Evolutionary conservation across 805 yeast species (phyloP).

Genomic region (Saccharomycopsis selenospora): DNA sequence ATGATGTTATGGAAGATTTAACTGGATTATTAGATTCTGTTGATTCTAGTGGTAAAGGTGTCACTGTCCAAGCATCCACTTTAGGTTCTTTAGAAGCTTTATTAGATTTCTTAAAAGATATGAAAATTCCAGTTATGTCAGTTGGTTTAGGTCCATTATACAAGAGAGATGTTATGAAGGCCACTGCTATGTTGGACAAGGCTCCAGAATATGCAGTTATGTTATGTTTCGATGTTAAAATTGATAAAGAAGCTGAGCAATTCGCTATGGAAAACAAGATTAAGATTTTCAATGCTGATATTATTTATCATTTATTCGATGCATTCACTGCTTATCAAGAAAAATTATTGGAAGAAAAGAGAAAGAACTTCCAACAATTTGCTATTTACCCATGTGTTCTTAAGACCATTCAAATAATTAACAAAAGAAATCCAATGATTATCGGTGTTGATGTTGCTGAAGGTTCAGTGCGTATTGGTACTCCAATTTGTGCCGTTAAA

Average conservation of each 20-base stretch:
- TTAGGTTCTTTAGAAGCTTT: conserved; percentile 97
- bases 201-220: conserved; percentile 95
- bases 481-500: conserved; percentile 93
- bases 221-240: conserved; percentile 96
- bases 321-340: conserved; percentile 88
- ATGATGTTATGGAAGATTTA: conserved; percentile 97
- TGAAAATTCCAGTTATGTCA: conserved; percentile 99
- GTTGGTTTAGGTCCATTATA: conserved; percentile 97
- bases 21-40: conserved; percentile 92
- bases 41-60: conserved; percentile 94
- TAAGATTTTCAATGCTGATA: conserved; percentile 89
- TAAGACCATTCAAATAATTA: conserved; percentile 90
- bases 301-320: conserved; percentile 94
- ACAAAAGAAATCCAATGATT: conserved; percentile 98
- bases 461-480: conserved; percentile 83
- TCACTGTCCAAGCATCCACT: conserved; percentile 96
- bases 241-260: conserved; percentile 97
- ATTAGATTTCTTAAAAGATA: conserved; percentile 91
- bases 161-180: conserved; percentile 97
- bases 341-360: conserved; percentile 79
- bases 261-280: conserved; percentile 92
- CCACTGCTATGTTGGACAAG: conserved; percentile 92
- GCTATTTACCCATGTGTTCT: conserved; percentile 95
- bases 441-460: conserved; percentile 97
- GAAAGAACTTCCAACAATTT: conserved; percentile 77